Percentiles rank a stretch among this genome's conserved stretches.
These are phyloP conservation scores for Lignosus rhinocerotis DNA, from an alignment of 1,284 basidiomycete species.

Conservation along the genomic window DNA sequence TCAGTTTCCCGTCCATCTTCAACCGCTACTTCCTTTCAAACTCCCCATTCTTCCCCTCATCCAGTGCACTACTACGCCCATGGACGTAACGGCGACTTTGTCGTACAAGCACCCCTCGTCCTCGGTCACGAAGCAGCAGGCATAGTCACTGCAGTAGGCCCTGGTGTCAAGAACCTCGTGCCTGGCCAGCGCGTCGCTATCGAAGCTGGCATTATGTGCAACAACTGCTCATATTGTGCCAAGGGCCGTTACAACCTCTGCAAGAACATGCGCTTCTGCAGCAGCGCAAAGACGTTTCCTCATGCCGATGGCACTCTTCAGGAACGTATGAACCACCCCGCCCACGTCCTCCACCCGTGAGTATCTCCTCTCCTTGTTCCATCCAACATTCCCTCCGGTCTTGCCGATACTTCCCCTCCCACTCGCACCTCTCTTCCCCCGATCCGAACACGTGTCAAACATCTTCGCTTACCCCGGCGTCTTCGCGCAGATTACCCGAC, in stretches of 20 bases:
- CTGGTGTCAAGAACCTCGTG: conserved; percentile 62
- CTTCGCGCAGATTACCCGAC: conserved; percentile 67
- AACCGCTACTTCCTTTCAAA: conserved; percentile 21
- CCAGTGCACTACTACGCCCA: conserved; percentile 88
- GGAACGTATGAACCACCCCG: conserved; percentile 86
- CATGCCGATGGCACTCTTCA: conserved; percentile 93
- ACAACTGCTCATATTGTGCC: conserved; percentile 63
- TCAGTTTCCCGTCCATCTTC: conserved; percentile 41
- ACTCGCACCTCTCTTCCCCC: neutral
- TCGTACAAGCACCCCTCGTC: conserved; percentile 78
- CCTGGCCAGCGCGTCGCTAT: conserved; percentile 92
- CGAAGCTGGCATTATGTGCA: conserved; percentile 91
- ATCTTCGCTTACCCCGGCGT: conserved; percentile 15
- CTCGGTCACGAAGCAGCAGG: conserved; percentile 94
- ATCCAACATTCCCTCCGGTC: conserved; percentile 13
- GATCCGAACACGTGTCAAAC: conserved; percentile 17
- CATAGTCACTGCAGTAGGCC: conserved; percentile 73
- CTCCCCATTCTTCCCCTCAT: conserved; percentile 9
- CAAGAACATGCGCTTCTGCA: conserved; percentile 85
- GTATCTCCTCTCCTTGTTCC: conserved; percentile 34
- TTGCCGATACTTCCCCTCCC: conserved; percentile 6
- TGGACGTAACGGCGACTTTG: conserved; percentile 91
- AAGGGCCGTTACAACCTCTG: conserved; percentile 95
- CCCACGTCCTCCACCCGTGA: conserved; percentile 83
- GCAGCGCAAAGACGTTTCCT: conserved; percentile 88